Evolutionary conservation across 306 rosid genomes (phyloP), one percentile per base, ranked within the genome.

Genomic region (Lablab purpureus): DNA sequence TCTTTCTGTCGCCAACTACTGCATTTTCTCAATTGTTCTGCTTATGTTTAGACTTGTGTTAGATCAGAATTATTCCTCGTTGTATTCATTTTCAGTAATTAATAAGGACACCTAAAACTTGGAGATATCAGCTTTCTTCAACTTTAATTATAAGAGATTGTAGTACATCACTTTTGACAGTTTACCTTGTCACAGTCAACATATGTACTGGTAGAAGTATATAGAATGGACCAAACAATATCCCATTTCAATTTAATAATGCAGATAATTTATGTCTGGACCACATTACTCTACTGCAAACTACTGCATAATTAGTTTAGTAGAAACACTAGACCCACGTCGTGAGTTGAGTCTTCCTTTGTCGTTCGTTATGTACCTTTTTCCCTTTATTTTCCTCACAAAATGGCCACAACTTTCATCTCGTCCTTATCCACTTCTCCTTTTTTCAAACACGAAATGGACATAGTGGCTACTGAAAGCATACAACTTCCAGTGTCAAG

Each of bases 401-500:
- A 71, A 36, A 73, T 80, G 63, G 21, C 30, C 60, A 51, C 25
- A 50, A 18, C 74, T 36, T 25, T 71, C 27, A 28, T 73, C 11
- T n/a, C n/a, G 63, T 81, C 75, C 80, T 41, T 32, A 2, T 74
- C 51, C 46, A 51, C 7, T 58, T 73, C 66, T 43, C 4, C 41
- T 18, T 6, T 64, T 73, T 73, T 5, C 0, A 1, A 11, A 22
- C 68, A 56, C 78, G 19, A 63, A 65, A 70, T 73, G 27, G 69
- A 74, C 80, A 66, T 71, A 80, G 14, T 58, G 45, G 64, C 45
- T 46, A 54, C 66, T 74, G 72, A 77, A 76, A 49, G 54, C 80
- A 64, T 15, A 64, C 14, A 65, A 14, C n/a, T n/a, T n/a, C n/a
- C n/a, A n/a, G n/a, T n/a, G n/a, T n/a, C n/a, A n/a, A n/a, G n/a